A percentile compares a stretch with the other conserved stretches of the same genome.
These are phyloP conservation scores for Bipolaris gigantea DNA, from an alignment of 2,329 filamentous ascomycete genomes.

Conservation along the genomic window DNA sequence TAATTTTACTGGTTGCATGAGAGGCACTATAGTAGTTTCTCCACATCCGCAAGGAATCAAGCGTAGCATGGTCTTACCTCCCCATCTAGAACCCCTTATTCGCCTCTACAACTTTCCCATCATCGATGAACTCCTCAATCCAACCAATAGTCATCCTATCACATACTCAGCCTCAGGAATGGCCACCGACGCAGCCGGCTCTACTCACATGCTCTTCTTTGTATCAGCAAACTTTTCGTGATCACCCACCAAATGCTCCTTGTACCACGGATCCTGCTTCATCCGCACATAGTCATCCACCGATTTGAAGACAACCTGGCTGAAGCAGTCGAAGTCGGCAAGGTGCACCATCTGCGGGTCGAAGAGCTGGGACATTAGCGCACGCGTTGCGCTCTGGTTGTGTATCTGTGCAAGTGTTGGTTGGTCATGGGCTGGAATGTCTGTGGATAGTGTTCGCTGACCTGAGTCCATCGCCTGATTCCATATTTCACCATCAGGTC, in stretches of 20 bases:
- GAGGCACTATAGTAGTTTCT: too few species aligned
- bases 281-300: slow-evolving; percentile 54
- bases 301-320: slow-evolving; percentile 51
- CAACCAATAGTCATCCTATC: too few species aligned
- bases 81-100: too few species aligned
- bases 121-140: too few species aligned
- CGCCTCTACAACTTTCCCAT: too few species aligned
- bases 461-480: slow-evolving; percentile 51
- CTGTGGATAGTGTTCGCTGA: not conserved
- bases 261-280: slow-evolving; percentile 55
- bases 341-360: slow-evolving; percentile 54
- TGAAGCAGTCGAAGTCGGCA: slow-evolving; percentile 56
- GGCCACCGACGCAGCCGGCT: too few species aligned
- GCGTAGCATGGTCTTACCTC: too few species aligned
- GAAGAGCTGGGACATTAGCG: slow-evolving; percentile 44
- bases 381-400: slow-evolving; percentile 43
- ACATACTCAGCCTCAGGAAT: too few species aligned
- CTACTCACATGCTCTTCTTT: not conserved
- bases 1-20: too few species aligned
- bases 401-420: slow-evolving; percentile 37
- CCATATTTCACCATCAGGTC: slow-evolving; percentile 56
- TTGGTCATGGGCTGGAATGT: too few species aligned
- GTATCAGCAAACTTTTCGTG: slow-evolving; percentile 57
- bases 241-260: slow-evolving; percentile 49
- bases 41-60: too few species aligned